phyloP scores from a whole-genome alignment of 73 alveolate species.

The Paramecium sonneborni region DNA sequence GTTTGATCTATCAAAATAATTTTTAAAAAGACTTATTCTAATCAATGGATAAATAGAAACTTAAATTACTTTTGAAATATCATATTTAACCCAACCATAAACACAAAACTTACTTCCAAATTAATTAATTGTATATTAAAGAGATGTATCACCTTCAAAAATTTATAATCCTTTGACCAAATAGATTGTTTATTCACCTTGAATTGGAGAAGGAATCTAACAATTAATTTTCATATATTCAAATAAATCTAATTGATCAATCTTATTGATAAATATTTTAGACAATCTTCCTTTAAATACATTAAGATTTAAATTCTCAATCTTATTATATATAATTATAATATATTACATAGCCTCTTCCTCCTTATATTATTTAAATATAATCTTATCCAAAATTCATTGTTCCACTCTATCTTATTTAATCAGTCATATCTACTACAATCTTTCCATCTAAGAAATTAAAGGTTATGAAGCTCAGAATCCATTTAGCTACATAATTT shows the following conservation, averaged over 20 bases:
- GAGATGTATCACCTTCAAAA: neutral
- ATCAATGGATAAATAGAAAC: neutral
- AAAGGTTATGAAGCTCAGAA: neutral
- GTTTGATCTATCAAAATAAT: neutral
- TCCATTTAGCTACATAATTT: neutral
- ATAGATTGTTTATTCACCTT: neutral
- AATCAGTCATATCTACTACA: neutral
- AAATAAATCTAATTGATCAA: neutral
- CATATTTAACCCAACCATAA: neutral
- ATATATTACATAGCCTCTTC: neutral
- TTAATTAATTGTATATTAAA: neutral
- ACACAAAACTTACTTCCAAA: neutral
- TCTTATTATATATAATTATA: neutral
- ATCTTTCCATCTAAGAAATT: neutral
- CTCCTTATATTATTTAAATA: neutral
- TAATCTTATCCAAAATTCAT: neutral
- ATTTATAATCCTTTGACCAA: neutral
- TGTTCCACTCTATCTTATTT: neutral
- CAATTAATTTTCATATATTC: neutral
- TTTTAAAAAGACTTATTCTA: neutral
- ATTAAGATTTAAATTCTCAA: neutral
- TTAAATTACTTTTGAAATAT: neutral
- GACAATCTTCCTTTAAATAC: neutral
- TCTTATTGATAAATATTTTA: neutral
- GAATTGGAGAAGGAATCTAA: neutral